phyloP scores from a whole-genome alignment of 1,139 yeast species.

The Candida tetrigidarum region DNA sequence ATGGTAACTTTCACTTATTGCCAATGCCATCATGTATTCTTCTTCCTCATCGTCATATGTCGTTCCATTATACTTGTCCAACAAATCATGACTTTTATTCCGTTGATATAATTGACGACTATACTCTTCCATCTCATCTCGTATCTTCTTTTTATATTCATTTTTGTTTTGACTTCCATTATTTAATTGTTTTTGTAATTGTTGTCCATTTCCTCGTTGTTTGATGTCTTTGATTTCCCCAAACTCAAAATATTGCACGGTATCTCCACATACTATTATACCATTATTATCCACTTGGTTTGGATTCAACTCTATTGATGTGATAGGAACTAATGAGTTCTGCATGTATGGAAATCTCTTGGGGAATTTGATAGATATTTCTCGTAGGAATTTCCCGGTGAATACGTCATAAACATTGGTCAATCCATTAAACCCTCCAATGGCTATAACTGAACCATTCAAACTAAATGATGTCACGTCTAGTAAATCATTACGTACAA shows the following conservation, averaged over 20 bases:
- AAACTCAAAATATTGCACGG: conserved; percentile 65
- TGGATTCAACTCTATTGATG: conserved; percentile 45
- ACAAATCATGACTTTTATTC: conserved; percentile 25
- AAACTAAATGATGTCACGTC: conserved; percentile 35
- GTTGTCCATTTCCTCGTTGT: conserved; percentile 5
- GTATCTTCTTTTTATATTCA: conserved; percentile 27
- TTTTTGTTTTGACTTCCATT: conserved; percentile 14
- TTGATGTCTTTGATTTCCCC: conserved; percentile 36
- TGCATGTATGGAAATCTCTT: conserved; percentile 34
- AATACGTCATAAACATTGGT: conserved; percentile 65
- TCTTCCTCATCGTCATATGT: conserved; percentile 45
- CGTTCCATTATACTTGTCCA: conserved; percentile 52
- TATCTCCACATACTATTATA: conserved; percentile 55
- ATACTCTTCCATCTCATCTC: conserved; percentile 43
- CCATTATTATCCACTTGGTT: conserved; percentile 53
- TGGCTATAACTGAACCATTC: conserved; percentile 51
- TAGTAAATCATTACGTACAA: conserved; percentile 12
- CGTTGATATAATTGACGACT: conserved; percentile 27
- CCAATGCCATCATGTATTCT: conserved; percentile 55
- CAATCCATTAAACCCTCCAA: conserved; percentile 68
- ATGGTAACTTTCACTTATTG: conserved; percentile 47
- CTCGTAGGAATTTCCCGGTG: conserved; percentile 59
- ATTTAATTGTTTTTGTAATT: conserved; percentile 14
- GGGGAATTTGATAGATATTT: conserved; percentile 51
- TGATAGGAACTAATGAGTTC: conserved; percentile 41